These are phyloP conservation scores for Arabis hirsuta DNA, from an alignment of 345 rosid species.

Conservation along the genomic window DNA sequence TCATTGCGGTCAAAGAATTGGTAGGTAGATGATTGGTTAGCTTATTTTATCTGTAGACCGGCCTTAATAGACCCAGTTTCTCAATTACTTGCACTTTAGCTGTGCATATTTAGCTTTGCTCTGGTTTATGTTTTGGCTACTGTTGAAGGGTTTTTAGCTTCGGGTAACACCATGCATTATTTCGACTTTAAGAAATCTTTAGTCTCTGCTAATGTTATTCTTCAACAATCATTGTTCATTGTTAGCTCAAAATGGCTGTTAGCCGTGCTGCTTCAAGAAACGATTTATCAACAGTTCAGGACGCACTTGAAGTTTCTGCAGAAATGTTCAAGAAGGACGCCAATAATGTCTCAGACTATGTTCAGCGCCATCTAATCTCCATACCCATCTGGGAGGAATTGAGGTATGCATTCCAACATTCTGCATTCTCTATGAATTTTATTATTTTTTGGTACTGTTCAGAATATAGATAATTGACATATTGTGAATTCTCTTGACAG, in stretches of 20 bases:
- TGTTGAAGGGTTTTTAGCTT: slow-evolving; percentile 12
- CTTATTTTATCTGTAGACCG: slow-evolving; percentile 16
- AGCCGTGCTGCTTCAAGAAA: slow-evolving; percentile 91
- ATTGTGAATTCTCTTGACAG: slow-evolving; percentile 48
- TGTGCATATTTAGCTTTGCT: slow-evolving; percentile 26
- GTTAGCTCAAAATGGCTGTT: slow-evolving; percentile 91
- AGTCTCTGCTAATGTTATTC: neutral
- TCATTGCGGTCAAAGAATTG: slow-evolving; percentile 98
- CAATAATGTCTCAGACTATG: slow-evolving; percentile 87
- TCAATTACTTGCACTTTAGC: slow-evolving; percentile 7
- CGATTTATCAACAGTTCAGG: slow-evolving; percentile 84
- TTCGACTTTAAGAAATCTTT: neutral
- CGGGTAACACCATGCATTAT: neutral
- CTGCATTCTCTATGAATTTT: slow-evolving; percentile 4
- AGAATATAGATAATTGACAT: slow-evolving; percentile 24
- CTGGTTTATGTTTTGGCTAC: slow-evolving; percentile 18
- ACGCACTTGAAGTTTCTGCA: slow-evolving; percentile 98
- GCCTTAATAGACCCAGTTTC: slow-evolving; percentile 23
- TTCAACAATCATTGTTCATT: slow-evolving; percentile 22
- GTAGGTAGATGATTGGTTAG: slow-evolving; percentile 50
- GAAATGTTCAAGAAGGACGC: slow-evolving; percentile 93
- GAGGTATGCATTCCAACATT: slow-evolving; percentile 51
- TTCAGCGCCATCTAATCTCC: slow-evolving; percentile 93
- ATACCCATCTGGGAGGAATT: slow-evolving; percentile 97
- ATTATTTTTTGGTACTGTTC: neutral